Evolutionary conservation across 2,329 filamentous ascomycete species (phyloP), one percentile per base, ranked within the genome.

Genomic region (Aspergillus hortae): DNA sequence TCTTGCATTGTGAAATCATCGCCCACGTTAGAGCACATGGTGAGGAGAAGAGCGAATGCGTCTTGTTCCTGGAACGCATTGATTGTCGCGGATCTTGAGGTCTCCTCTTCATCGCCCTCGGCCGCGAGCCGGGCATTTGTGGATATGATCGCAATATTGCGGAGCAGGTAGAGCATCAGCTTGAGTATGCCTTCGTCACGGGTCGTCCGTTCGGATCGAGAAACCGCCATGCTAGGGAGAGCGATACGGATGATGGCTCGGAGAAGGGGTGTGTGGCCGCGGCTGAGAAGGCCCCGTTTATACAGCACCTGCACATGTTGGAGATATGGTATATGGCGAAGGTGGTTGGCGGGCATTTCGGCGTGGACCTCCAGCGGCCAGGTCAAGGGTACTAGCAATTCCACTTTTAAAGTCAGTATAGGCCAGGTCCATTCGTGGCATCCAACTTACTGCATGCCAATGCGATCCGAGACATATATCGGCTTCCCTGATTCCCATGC

Each of bases 151-250:
- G 88, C 86, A 25, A 97, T 80, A 63, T 99, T 99, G 30, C 92
- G 85, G 45, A 97, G 77, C 60, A 97, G 88, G 71, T 94, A 95
- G 7, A 99, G 77, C 45, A 95, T 81, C 32, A 99, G 81, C 67
- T 91, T 94, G 68, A 99, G 91, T 61, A 96, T 92, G 44, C 90
- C 91, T 64, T 96, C 90, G 62, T 99, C 92, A 62, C 92, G 82
- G 19, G 83, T 76, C 30, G 83, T 85, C 51, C 94, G 80, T 64
- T 96, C 91, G 23, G 85, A 83, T 56, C 88, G 83, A 1, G 88
- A 80, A 23, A 89, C 74, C 2, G 90, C 89, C 83, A 99, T 92
- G 17, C 90, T 86, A 1, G 94, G 92, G 17, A 99, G 76, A 0
- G 88, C 91, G 47, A 90, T 82, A 55, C 91, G 83, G 15, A 96